Conservation (phyloP, 495 filamentous ascomycete genomes). For the Penicillium cataractarum region DNA sequence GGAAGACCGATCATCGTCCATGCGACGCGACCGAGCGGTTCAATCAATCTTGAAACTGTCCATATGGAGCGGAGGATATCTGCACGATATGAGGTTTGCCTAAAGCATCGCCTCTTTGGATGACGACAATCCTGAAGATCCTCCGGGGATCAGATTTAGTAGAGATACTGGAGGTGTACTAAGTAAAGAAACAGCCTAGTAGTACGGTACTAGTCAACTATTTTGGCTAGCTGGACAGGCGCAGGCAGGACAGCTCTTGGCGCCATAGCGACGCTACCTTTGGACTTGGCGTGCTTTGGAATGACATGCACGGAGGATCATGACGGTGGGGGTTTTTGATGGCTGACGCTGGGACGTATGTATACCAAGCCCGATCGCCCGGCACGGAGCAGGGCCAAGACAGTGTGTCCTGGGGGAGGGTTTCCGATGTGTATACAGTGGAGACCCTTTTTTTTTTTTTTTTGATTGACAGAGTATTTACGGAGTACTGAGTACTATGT, state of each 20-base stretch:
- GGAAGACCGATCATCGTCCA: conserved; percentile 4
- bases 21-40: conserved; percentile 4
- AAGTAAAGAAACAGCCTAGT: background rate
- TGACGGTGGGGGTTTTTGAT: conserved; percentile 6
- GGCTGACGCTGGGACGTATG: background rate
- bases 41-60: background rate
- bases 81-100: background rate
- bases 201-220: background rate
- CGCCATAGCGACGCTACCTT: conserved; percentile 5
- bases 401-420: background rate
- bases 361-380: conserved; percentile 11
- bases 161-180: background rate
- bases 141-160: background rate
- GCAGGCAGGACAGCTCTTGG: conserved; percentile 3
- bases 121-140: background rate
- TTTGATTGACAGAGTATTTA: background rate
- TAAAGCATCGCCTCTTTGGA: background rate
- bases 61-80: background rate
- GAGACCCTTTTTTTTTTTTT: no score
- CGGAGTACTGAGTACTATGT: background rate
- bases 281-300: conserved; percentile 11
- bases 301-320: conserved; percentile 10
- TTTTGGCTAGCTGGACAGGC: background rate
- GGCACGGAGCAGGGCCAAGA: conserved; percentile 10
- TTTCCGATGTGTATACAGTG: background rate